Conservation (phyloP, 805 yeast species). For the Teunomyces panamensis region DNA sequence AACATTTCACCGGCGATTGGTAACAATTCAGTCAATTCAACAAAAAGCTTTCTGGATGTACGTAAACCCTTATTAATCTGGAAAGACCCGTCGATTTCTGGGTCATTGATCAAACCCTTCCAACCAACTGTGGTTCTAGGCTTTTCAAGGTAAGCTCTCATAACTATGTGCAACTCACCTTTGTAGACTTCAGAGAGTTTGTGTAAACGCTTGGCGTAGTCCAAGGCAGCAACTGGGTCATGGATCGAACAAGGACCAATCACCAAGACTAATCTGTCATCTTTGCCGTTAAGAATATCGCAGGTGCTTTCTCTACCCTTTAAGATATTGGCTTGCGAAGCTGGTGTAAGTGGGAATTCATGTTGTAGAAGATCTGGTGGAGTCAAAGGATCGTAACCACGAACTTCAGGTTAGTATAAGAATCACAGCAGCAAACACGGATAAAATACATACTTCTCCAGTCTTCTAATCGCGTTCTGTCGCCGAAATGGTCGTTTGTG, state of each 20-base stretch:
- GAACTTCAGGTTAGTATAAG: conserved; percentile 29
- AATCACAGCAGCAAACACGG: too few species aligned
- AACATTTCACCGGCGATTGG: conserved; percentile 98
- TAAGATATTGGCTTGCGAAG: conserved; percentile 60
- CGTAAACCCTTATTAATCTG: conserved; percentile 92
- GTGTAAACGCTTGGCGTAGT: conserved; percentile 70
- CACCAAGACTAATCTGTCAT: conserved; percentile 83
- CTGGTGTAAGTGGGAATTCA: conserved; percentile 67
- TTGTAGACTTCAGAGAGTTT: conserved; percentile 58
- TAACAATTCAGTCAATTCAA: conserved; percentile 72
- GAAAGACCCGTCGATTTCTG: conserved; percentile 90
- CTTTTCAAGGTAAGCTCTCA: conserved; percentile 97
- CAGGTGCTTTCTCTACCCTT: conserved; percentile 75
- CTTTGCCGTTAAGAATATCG: conserved; percentile 72
- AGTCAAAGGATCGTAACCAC: conserved; percentile 93
- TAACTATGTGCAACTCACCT: conserved; percentile 78
- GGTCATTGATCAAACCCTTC: conserved; percentile 98
- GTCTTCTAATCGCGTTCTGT: conserved; percentile 63
- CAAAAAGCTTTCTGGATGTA: conserved; percentile 83
- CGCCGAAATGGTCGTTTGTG: conserved; percentile 80
- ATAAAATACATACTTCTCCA: conserved; percentile 43
- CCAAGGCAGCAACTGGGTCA: conserved; percentile 89
- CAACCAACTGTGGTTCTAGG: conserved; percentile 99
- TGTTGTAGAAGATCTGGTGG: conserved; percentile 91
- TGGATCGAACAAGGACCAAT: conserved; percentile 98